phyloP scores from a whole-genome alignment of 2,329 filamentous ascomycete species.

The Graphilbum sp. region DNA sequence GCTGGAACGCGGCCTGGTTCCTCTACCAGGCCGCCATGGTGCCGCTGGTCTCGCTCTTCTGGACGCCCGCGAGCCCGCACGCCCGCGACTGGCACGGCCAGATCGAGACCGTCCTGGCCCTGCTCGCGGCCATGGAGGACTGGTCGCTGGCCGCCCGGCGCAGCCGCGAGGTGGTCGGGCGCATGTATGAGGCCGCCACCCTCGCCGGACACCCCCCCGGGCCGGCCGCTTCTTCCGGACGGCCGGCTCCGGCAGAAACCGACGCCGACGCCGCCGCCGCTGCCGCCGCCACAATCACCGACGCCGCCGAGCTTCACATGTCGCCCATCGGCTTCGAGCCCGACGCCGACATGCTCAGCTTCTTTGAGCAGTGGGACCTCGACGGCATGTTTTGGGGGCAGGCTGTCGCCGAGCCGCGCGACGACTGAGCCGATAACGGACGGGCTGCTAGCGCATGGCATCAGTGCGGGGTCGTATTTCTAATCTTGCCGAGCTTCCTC shows the following conservation, averaged over 20 bases:
- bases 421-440: too few relatives aligned
- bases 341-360: constrained; percentile 28
- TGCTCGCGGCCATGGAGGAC: constrained; percentile 46
- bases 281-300: constrained; percentile 4
- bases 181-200: constrained; percentile 52
- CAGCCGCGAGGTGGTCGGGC: constrained; percentile 44
- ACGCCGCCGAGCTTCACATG: constrained; percentile 28
- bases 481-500: too few relatives aligned
- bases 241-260: constrained; percentile 11
- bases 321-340: constrained; percentile 34
- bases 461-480: too few relatives aligned
- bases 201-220: too few relatives aligned
- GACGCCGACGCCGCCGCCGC: constrained; percentile 12
- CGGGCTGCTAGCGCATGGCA: too few relatives aligned
- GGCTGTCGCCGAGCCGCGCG: too few relatives aligned
- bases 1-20: constrained; percentile 73
- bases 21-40: constrained; percentile 70
- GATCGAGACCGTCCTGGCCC: constrained; percentile 40
- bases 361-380: constrained; percentile 39
- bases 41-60: constrained; percentile 58
- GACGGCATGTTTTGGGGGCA: constrained; percentile 38
- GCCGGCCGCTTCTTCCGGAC: too few relatives aligned
- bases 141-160: constrained; percentile 48
- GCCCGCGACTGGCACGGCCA: constrained; percentile 37
- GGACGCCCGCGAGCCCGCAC: constrained; percentile 37